A percentile compares a stretch with the other conserved stretches of the same genome.
These are phyloP conservation scores for Fusarium nisikadoi DNA, from an alignment of 2,329 filamentous ascomycete genomes.

Conservation along the genomic window DNA sequence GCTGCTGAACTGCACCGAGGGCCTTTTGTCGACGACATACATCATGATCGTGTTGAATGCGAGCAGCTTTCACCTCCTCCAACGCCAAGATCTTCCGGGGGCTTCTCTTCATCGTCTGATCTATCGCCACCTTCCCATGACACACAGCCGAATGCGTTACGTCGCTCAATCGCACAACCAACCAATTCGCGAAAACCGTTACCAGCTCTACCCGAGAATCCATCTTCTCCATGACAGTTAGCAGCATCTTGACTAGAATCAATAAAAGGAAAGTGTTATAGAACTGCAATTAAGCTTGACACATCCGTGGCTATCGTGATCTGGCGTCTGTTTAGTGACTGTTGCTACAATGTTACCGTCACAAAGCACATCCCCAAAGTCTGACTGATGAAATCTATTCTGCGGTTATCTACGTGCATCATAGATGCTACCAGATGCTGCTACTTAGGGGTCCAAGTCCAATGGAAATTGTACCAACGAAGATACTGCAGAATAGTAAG, in stretches of 20 bases:
- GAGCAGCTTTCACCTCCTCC: conserved; percentile 45
- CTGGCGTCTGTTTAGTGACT: neutral
- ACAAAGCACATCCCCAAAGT: neutral
- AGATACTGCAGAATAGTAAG: conserved; percentile 39
- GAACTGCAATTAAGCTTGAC: neutral
- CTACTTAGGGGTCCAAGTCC: conserved; percentile 15
- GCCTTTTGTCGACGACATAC: conserved; percentile 19
- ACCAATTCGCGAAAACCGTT: conserved; percentile 54
- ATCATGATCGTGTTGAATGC: conserved; percentile 23
- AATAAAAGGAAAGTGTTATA: neutral
- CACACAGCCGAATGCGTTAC: conserved; percentile 16
- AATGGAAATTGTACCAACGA: conserved; percentile 23
- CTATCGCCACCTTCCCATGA: conserved; percentile 19
- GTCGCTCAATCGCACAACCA: conserved; percentile 36
- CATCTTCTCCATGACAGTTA: conserved; percentile 37
- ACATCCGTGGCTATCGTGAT: neutral
- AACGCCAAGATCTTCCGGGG: conserved; percentile 36
- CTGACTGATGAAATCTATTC: conserved; percentile 15
- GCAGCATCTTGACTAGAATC: neutral
- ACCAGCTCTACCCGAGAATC: conserved; percentile 55
- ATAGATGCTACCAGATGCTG: conserved; percentile 28
- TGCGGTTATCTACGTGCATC: conserved; percentile 23
- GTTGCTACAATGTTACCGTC: neutral
- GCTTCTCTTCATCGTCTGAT: conserved; percentile 19
- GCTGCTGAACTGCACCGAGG: conserved; percentile 3